Percentiles rank a stretch among this genome's conserved stretches.
These are phyloP conservation scores for Penicillium hesseltinei DNA, from an alignment of 2,329 filamentous ascomycete genomes.

Conservation along the genomic window DNA sequence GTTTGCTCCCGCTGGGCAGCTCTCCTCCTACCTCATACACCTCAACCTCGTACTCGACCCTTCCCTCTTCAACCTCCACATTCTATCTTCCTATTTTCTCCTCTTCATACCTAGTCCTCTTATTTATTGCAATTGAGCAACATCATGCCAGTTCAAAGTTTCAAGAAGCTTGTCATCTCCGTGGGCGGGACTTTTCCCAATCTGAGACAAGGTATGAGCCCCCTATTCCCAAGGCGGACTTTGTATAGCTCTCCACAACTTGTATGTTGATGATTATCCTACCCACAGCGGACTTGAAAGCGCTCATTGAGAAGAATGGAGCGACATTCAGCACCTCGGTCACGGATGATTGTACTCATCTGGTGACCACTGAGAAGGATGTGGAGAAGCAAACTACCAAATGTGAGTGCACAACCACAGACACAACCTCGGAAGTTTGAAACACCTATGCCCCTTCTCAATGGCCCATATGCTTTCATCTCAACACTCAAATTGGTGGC, in stretches of 20 bases:
- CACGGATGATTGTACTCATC: slow-evolving; percentile 36
- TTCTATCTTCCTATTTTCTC: not conserved
- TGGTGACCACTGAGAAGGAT: slow-evolving; percentile 40
- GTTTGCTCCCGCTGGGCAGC: not conserved
- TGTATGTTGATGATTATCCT: slow-evolving; percentile 6
- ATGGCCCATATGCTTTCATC: accelerated
- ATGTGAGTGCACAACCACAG: slow-evolving; percentile 24
- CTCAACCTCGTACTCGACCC: not conserved
- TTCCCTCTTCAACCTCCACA: not conserved
- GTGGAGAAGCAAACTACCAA: slow-evolving; percentile 36
- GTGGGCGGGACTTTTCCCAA: slow-evolving; percentile 61
- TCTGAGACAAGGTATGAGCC: slow-evolving; percentile 49
- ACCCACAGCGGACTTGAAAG: slow-evolving; percentile 31
- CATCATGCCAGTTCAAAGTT: slow-evolving; percentile 26
- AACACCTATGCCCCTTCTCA: not conserved
- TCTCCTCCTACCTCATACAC: not conserved
- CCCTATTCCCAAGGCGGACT: slow-evolving; percentile 8
- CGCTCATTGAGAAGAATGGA: slow-evolving; percentile 34
- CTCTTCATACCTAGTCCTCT: not conserved
- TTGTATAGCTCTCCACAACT: slow-evolving; percentile 7
- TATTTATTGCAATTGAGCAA: not conserved
- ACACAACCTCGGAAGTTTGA: not conserved
- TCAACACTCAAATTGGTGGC: not conserved
- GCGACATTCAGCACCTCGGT: slow-evolving; percentile 35
- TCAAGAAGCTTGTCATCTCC: slow-evolving; percentile 46